Base-by-base conservation (phyloP, 495 filamentous ascomycete genomes). In the Aspergillus conjunctus region DNA sequence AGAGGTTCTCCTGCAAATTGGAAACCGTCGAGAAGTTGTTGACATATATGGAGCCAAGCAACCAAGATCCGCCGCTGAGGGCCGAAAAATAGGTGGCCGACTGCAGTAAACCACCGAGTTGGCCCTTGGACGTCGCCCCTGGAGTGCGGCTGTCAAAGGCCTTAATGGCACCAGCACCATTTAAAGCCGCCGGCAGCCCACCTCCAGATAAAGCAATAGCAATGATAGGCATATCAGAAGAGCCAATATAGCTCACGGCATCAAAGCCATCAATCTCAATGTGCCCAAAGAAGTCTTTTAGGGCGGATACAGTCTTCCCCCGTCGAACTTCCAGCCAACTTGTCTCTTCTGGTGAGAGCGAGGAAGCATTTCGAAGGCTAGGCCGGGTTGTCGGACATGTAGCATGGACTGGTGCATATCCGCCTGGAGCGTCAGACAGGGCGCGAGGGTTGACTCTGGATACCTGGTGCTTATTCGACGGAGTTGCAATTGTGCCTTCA, bases 1-100 rank as follows among this genome's bases (percentile, higher is more conserved):
- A 95, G n/a, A 84, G 67, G 15, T 80, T 81, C 34, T 84, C 70
- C 20, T 84, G 81, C 44, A 91, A 80, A 44, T 66, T 69, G 50
- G 81, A 66, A 33, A 94, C 78, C 7, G 83, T 85, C 34, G 86
- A 87, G 74, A 91, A 95, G 72, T 95, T 95, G 77, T 95, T 95
- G 60, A 85, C 76, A 65, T 84, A 91, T 17, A 95, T 78, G 50
- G 86, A 89, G 14, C 88, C 88, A 17, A 93, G 84, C 4, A 92
- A 72, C 91, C 91, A 96, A 6, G 85, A 83, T 44, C 91, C 91
- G 14, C 91, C 91, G 1, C 87, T 91, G 18, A 95, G 77, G 14
- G 87, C 92, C 14, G 89, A 79, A 21, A 96, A 64, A 68, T 96
- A 96, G 0, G 90, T 94, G 8, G 86, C 71, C 4, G 87, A 77